Evolutionary conservation across 495 filamentous ascomycete species (phyloP).

Genomic region (Aspergillus nidulans): DNA sequence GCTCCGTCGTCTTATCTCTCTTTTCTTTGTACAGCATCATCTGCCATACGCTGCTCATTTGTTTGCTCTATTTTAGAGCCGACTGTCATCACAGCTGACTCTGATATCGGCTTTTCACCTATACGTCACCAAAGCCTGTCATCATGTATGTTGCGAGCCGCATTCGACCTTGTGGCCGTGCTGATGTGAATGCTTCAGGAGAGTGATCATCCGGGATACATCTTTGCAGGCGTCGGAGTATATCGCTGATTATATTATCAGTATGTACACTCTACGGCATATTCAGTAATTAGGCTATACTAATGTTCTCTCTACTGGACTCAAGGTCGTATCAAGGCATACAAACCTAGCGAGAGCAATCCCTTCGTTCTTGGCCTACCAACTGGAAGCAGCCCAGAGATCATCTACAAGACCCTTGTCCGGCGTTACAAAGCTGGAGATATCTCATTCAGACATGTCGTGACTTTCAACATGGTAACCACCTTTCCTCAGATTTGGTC

Average conservation of each 20-base stretch:
- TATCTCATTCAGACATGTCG: conserved; percentile 81
- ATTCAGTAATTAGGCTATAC: not conserved
- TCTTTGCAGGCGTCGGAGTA: conserved; percentile 62
- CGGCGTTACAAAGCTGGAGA: conserved; percentile 70
- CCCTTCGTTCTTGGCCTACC: conserved; percentile 83
- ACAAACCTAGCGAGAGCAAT: conserved; percentile 61
- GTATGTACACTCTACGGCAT: conserved; percentile 32
- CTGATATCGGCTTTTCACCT: not conserved
- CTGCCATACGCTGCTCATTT: not conserved
- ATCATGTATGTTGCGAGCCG: conserved; percentile 26
- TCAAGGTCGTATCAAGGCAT: conserved; percentile 61
- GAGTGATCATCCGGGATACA: conserved; percentile 78
- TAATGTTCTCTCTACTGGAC: not conserved
- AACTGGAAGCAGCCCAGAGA: conserved; percentile 73
- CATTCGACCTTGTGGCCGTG: not conserved
- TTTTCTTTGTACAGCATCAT: not conserved
- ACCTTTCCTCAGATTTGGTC: no score
- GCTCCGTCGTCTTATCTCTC: not conserved
- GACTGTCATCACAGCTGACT: not conserved
- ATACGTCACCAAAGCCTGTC: conserved; percentile 17
- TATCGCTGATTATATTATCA: conserved; percentile 79
- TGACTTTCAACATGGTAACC: conserved; percentile 95
- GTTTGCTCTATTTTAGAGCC: not conserved
- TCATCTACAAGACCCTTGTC: conserved; percentile 74
- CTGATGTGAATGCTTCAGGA: conserved; percentile 45